Conservation (phyloP, 1,139 yeast genomes). For the Protomyces inundatus region DNA sequence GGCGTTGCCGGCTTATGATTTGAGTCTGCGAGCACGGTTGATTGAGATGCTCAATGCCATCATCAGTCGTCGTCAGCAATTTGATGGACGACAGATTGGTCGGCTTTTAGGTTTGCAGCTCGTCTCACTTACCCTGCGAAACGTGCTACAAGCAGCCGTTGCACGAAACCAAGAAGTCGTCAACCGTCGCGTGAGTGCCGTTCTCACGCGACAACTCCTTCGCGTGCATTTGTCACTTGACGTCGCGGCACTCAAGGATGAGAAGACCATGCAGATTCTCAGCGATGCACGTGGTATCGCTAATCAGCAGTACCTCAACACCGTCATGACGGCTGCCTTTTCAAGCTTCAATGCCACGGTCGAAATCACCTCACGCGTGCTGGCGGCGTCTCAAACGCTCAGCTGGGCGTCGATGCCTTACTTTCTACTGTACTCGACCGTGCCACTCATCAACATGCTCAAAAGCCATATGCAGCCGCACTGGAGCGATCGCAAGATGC, state of each 20-base stretch:
- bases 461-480: not conserved
- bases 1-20: conserved; percentile 7
- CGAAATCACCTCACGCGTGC: conserved; percentile 4
- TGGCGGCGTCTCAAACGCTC: conserved; percentile 5
- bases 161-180: not conserved
- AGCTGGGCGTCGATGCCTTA: conserved; percentile 6
- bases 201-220: conserved; percentile 3
- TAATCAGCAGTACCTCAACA: not conserved
- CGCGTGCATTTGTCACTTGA: conserved; percentile 8
- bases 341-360: not conserved
- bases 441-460: not conserved
- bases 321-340: conserved; percentile 1
- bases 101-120: conserved; percentile 2
- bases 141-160: conserved; percentile 1
- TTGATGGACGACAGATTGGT: not conserved
- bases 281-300: conserved; percentile 10
- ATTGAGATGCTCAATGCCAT: conserved; percentile 8
- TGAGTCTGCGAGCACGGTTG: conserved; percentile 14
- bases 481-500: not conserved
- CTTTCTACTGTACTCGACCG: conserved; percentile 3
- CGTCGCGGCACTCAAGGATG: not conserved
- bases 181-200: conserved; percentile 1
- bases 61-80: not conserved
- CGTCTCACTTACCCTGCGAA: not conserved
- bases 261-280: not conserved